Percentiles rank a stretch among this genome's conserved stretches.
These are phyloP conservation scores for Coprinopsis strossmayeri DNA, from an alignment of 768 basidiomycete species.

Conservation along the genomic window DNA sequence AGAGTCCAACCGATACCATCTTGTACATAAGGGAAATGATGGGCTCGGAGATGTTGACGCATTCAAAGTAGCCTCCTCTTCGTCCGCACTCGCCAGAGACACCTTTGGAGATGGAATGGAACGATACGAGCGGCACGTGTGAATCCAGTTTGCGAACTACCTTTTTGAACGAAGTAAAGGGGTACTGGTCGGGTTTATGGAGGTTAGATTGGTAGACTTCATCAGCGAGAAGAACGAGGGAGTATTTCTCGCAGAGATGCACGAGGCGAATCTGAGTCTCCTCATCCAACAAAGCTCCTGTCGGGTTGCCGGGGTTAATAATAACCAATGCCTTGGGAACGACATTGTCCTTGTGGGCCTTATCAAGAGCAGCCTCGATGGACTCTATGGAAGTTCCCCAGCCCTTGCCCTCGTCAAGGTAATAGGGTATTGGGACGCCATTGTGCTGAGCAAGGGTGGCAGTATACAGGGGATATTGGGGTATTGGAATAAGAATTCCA, in stretches of 20 bases:
- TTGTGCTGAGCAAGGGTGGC: constrained; percentile 83
- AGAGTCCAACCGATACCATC: constrained; percentile 87
- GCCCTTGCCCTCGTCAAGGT: constrained; percentile 72
- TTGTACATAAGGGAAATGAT: constrained; percentile 90
- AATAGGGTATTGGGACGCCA: constrained; percentile 82
- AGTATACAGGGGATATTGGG: constrained; percentile 97
- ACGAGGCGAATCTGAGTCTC: constrained; percentile 70
- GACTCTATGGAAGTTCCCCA: constrained; percentile 78
- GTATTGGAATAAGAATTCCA: constrained; percentile 92
- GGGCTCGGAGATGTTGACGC: constrained; percentile 71
- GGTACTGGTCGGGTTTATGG: constrained; percentile 56
- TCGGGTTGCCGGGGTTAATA: constrained; percentile 99
- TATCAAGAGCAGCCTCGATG: constrained; percentile 60
- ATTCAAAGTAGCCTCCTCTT: constrained; percentile 96
- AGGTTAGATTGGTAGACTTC: constrained; percentile 98
- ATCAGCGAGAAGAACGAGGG: constrained; percentile 88
- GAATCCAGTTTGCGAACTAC: constrained; percentile 61
- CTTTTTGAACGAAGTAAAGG: constrained; percentile 94
- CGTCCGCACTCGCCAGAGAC: constrained; percentile 95
- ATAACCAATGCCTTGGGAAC: constrained; percentile 83
- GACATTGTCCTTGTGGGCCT: constrained; percentile 55
- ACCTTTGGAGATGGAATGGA: constrained; percentile 98
- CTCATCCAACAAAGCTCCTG: constrained; percentile 76
- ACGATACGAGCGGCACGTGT: constrained; percentile 81
- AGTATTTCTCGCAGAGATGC: constrained; percentile 77